A percentile compares a stretch with the other conserved stretches of the same genome.
Evolutionary conservation across 2,329 filamentous ascomycete species (phyloP).

Genomic region (Fusarium mangiferae): DNA sequence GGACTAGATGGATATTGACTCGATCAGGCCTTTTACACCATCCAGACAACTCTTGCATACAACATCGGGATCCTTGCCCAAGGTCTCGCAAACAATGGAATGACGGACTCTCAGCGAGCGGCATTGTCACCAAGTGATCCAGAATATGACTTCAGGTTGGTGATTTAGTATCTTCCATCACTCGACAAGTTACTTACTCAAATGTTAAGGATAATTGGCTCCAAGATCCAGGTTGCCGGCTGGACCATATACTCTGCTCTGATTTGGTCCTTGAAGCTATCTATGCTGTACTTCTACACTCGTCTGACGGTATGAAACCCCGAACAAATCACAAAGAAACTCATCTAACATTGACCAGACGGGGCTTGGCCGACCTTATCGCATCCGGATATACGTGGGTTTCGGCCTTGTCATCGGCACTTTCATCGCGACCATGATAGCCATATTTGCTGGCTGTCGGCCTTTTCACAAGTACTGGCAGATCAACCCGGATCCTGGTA

Average conservation of each 20-base stretch:
- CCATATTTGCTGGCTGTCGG: slow-evolving; percentile 61
- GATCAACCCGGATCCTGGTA: slow-evolving; percentile 66
- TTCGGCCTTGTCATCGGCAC: slow-evolving; percentile 59
- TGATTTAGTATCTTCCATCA: not conserved
- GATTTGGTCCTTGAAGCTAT: slow-evolving; percentile 65
- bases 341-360: slow-evolving; percentile 42
- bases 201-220: slow-evolving; percentile 56
- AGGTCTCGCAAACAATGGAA: slow-evolving; percentile 65
- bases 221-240: slow-evolving; percentile 64
- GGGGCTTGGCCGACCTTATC: slow-evolving; percentile 51
- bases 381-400: slow-evolving; percentile 59
- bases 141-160: slow-evolving; percentile 54
- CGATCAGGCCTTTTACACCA: slow-evolving; percentile 59
- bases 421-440: slow-evolving; percentile 60
- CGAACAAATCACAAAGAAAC: rapidly evolving
- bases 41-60: slow-evolving; percentile 61
- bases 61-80: slow-evolving; percentile 56
- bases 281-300: slow-evolving; percentile 65
- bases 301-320: slow-evolving; percentile 55
- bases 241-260: slow-evolving; percentile 64
- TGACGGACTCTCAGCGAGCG: slow-evolving; percentile 60
- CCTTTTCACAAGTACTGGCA: slow-evolving; percentile 67
- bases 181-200: not conserved
- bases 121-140: slow-evolving; percentile 53
- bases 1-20: not conserved